These are phyloP conservation scores for Borealophlyctis nickersoniae DNA, from an alignment of 192 early-diverging fungal species.

Conservation along the genomic window DNA sequence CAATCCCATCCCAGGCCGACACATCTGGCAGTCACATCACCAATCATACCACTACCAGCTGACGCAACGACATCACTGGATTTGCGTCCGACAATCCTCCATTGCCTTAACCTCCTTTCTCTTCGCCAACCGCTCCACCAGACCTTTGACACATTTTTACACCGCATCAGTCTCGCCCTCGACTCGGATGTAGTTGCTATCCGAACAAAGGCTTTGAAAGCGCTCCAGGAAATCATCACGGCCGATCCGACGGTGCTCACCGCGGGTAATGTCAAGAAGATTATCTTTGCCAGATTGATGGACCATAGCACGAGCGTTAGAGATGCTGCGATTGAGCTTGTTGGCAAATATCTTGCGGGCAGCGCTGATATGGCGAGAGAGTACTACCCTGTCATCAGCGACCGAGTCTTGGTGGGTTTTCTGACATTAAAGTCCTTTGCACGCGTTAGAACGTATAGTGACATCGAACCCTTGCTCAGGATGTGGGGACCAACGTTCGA, in stretches of 20 bases:
- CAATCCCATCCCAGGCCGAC: too few relatives aligned
- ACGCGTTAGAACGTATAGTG: neutral
- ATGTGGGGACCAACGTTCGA: conserved; percentile 83
- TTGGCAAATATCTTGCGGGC: conserved; percentile 69
- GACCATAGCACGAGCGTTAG: conserved; percentile 83
- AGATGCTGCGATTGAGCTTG: conserved; percentile 86
- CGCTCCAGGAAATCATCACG: conserved; percentile 71
- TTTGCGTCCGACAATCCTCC: conserved; percentile 1
- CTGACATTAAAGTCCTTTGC: neutral
- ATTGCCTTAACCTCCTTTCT: conserved; percentile 8
- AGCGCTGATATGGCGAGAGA: conserved; percentile 62
- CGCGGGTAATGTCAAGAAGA: conserved; percentile 59
- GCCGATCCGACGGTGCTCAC: conserved; percentile 65
- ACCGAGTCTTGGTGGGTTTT: conserved; percentile 66
- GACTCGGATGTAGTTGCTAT: conserved; percentile 66
- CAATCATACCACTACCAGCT: neutral
- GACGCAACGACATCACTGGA: conserved; percentile 9
- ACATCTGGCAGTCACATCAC: neutral
- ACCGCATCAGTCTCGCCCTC: conserved; percentile 58
- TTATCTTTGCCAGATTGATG: conserved; percentile 72
- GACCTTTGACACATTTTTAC: conserved; percentile 69
- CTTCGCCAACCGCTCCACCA: conserved; percentile 14
- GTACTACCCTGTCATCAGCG: conserved; percentile 79
- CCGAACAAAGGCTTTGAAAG: conserved; percentile 73
- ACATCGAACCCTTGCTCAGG: conserved; percentile 38